Base-by-base conservation (phyloP, 2,329 filamentous ascomycete genomes). In the Paradendryphiella salina region DNA sequence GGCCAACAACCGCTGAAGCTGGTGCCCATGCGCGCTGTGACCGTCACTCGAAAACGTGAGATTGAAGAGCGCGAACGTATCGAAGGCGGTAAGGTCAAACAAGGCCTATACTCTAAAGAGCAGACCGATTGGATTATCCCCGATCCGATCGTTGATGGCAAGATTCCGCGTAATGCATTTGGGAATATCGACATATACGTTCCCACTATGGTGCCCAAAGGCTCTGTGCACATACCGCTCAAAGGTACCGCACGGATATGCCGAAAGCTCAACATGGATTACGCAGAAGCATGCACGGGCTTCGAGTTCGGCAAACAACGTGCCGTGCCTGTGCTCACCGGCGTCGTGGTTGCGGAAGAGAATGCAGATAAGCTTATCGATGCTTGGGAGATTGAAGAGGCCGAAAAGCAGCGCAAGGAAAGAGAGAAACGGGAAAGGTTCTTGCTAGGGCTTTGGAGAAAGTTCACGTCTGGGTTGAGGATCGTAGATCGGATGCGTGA, bases 71-170 rank as follows among this genome's bases (percentile, higher is more conserved):
- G 87, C 3, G 85, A 94, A 69, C 85, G 88, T 2, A 82, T 86
- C 6, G 82, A 86, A 17, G 93, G 93, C 14, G 82, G 88, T 62
- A 96, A 95, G 72, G 85, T 89, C 4, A 81, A 91, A 52, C 94
- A 99, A 69, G 92, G 91, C 0, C 76, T 99, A 0, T 99, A 90
- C 73, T 85, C 88, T 46, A 78, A 82, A 50, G 85, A 88, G 7
- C 94, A 99, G 73, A 99, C 94, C 0, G 89, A 96, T 47, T 96
- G 90, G 85, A 97, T 97, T 69, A 93, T 96, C 48, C 93, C 93
- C 1, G 83, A 87, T 1, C 91, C 92, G 0, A 96, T 96, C 48
- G 73, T 84, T 53, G 82, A 96, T 63, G 93, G 93, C 0, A 75
- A 88, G 11, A 96, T 97, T 53, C 94, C 94, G 0, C 95, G 94